Conservation (phyloP, 1,284 basidiomycete species). For the Boletus albobrunnescens region DNA sequence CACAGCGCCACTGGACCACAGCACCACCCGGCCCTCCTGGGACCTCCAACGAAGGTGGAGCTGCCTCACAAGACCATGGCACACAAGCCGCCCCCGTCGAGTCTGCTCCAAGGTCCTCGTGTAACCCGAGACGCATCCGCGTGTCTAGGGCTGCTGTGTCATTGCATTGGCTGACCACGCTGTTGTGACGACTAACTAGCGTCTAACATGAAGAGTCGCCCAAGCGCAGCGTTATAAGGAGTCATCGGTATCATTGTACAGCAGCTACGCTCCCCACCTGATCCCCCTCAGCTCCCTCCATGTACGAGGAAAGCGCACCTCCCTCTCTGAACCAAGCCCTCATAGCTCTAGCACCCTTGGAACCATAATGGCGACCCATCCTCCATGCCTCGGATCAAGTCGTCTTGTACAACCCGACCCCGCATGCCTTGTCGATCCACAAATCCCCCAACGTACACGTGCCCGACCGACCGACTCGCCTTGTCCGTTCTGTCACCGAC, state of each 20-base stretch:
- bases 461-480: conserved; percentile 27
- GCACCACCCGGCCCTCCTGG: too few species aligned
- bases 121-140: not conserved
- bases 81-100: too few species aligned
- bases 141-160: not conserved
- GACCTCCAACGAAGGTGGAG: too few species aligned
- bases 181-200: conserved; percentile 1
- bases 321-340: conserved; percentile 32
- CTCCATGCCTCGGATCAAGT: conserved; percentile 79
- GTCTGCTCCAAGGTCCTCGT: not conserved
- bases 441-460: conserved; percentile 31
- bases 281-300: conserved; percentile 3
- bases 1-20: too few species aligned
- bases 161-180: not conserved
- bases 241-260: not conserved
- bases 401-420: conserved; percentile 83
- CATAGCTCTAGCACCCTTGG: conserved; percentile 25
- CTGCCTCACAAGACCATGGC: too few species aligned
- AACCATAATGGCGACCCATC: conserved; percentile 61
- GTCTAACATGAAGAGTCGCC: conserved; percentile 8
- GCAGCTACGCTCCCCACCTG: conserved; percentile 1
- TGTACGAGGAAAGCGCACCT: conserved; percentile 33
- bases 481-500: conserved; percentile 72
- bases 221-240: too few species aligned
- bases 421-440: conserved; percentile 76